Evolutionary conservation across 805 yeast species (phyloP).

Genomic region (Saccharomyces jurei): DNA sequence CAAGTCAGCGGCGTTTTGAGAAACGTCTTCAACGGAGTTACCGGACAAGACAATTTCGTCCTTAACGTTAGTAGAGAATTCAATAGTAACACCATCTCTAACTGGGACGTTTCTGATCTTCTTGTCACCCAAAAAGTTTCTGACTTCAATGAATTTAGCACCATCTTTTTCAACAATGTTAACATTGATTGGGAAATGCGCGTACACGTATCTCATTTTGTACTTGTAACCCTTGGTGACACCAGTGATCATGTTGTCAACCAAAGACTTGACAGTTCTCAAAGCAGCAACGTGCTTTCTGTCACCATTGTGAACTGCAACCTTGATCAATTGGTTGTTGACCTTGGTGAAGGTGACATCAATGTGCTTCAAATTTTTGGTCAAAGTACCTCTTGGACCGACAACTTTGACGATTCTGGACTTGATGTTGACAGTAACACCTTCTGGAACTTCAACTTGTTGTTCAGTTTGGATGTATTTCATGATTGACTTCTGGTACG

Average conservation of each 20-base stretch:
- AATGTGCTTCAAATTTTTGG: constrained; percentile 88
- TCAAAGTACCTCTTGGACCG: constrained; percentile 95
- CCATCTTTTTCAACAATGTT: constrained; percentile 80
- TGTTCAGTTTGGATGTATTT: constrained; percentile 86
- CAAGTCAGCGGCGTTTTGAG: constrained; percentile 96
- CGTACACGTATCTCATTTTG: constrained; percentile 99
- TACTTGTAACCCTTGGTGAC: constrained; percentile 98
- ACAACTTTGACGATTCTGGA: constrained; percentile 83
- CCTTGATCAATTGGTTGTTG: constrained; percentile 59
- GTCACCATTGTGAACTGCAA: constrained; percentile 97
- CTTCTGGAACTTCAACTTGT: constrained; percentile 80
- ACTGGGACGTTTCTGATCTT: constrained; percentile 83
- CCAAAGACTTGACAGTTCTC: constrained; percentile 95
- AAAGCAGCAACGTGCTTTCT: constrained; percentile 99
- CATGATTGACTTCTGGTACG: constrained; percentile 32
- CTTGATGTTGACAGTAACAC: constrained; percentile 84
- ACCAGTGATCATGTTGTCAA: constrained; percentile 93
- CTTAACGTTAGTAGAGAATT: constrained; percentile 76
- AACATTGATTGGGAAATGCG: constrained; percentile 99
- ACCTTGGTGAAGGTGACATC: constrained; percentile 87
- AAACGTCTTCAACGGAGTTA: constrained; percentile 85
- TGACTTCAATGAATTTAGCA: constrained; percentile 75
- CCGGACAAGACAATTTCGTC: constrained; percentile 91
- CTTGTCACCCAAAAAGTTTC: constrained; percentile 99
- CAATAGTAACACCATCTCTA: constrained; percentile 82